These are phyloP conservation scores for Cyclotella sp. DNA, from an alignment of 108 stramenopile genomes.

Conservation along the genomic window DNA sequence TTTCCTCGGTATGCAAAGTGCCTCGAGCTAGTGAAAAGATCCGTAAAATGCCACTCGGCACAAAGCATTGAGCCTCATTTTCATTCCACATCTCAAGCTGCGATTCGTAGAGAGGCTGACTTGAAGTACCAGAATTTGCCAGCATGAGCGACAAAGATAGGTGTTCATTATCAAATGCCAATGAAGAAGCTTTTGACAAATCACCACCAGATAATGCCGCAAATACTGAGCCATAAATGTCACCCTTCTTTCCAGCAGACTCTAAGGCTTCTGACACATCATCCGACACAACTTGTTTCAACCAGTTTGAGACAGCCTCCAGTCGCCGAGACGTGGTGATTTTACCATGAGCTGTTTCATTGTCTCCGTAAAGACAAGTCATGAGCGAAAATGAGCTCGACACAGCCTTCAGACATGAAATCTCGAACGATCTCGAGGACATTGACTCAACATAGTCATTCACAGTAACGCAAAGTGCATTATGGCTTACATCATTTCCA, in stretches of 20 bases:
- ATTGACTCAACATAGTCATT: slow-evolving; percentile 41
- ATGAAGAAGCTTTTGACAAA: slow-evolving; percentile 51
- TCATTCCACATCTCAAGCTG: slow-evolving; percentile 59
- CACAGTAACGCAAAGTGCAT: slow-evolving; percentile 22
- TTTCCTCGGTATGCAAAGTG: slow-evolving; percentile 59
- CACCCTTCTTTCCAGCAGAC: slow-evolving; percentile 30
- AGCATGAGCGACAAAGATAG: slow-evolving; percentile 67
- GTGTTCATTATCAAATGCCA: slow-evolving; percentile 62
- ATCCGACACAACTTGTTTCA: slow-evolving; percentile 28
- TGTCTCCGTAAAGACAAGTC: slow-evolving; percentile 33
- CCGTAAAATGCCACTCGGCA: slow-evolving; percentile 54
- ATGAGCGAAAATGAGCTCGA: slow-evolving; percentile 46
- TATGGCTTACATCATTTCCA: slow-evolving; percentile 1
- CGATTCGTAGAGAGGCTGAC: slow-evolving; percentile 33
- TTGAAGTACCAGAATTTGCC: slow-evolving; percentile 44
- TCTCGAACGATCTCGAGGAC: background rate
- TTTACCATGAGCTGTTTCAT: slow-evolving; percentile 15
- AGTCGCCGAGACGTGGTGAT: slow-evolving; percentile 29
- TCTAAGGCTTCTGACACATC: slow-evolving; percentile 34
- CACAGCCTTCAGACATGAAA: slow-evolving; percentile 23
- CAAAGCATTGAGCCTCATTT: slow-evolving; percentile 37
- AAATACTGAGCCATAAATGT: slow-evolving; percentile 61
- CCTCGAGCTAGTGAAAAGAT: slow-evolving; percentile 63
- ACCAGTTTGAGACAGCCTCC: slow-evolving; percentile 37
- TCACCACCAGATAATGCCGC: slow-evolving; percentile 77